Conservation (phyloP, 2,329 filamentous ascomycete species). For the Magnaporthiopsis poae region DNA sequence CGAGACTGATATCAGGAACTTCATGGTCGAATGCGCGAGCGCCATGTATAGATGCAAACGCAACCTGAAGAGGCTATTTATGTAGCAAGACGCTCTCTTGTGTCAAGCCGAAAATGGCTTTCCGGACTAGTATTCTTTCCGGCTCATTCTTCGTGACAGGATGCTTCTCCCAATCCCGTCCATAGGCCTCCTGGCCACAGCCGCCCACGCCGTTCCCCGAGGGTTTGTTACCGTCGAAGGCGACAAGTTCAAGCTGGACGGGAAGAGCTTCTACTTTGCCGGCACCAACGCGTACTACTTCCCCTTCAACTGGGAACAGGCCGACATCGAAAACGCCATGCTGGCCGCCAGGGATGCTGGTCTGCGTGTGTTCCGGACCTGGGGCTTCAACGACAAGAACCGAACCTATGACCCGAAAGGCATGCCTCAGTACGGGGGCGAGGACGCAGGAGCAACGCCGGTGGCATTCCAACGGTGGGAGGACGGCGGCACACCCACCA, state of each 20-base stretch:
- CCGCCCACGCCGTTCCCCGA: not conserved
- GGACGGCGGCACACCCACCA: slow-evolving; percentile 33
- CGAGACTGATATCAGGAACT: no score
- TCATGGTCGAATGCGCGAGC: no score
- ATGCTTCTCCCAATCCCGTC: not conserved
- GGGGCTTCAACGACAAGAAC: slow-evolving; percentile 50
- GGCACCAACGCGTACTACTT: slow-evolving; percentile 49
- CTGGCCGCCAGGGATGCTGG: slow-evolving; percentile 48
- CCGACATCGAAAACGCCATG: slow-evolving; percentile 43
- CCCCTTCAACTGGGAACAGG: slow-evolving; percentile 41
- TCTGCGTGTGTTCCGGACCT: slow-evolving; percentile 16
- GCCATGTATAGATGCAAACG: no score
- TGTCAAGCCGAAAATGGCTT: not conserved
- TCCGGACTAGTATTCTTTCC: not conserved
- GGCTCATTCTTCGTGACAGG: not conserved
- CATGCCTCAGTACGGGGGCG: slow-evolving; percentile 41
- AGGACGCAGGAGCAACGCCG: slow-evolving; percentile 34
- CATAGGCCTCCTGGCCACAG: not conserved
- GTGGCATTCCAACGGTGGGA: slow-evolving; percentile 37
- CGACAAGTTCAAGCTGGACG: slow-evolving; percentile 42
- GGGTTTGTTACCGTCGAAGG: slow-evolving; percentile 33
- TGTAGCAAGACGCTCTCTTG: not conserved
- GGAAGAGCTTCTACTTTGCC: slow-evolving; percentile 46
- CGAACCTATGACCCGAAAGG: slow-evolving; percentile 33
- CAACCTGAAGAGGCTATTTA: not conserved